phyloP scores from a whole-genome alignment of 306 rosid genomes.

The Spatholobus suberectus region DNA sequence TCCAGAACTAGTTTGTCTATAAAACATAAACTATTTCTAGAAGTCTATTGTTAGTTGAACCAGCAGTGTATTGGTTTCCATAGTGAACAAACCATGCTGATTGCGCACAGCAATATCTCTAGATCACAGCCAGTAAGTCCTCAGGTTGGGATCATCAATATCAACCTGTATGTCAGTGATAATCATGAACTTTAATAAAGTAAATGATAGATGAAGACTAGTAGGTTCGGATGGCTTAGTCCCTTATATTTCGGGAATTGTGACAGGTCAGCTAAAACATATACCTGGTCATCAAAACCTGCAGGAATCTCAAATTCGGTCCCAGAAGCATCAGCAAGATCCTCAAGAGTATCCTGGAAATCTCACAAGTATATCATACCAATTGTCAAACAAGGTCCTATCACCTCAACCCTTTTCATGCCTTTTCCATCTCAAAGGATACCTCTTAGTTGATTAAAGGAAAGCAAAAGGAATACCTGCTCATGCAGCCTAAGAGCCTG shows the following conservation, averaged over 20 bases:
- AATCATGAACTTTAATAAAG: constrained; percentile 25
- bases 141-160: constrained; percentile 57
- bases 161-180: constrained; percentile 54
- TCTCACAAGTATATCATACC: constrained; percentile 18
- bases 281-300: constrained; percentile 73
- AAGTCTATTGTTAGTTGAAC: constrained; percentile 53
- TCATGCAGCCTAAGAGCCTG: constrained; percentile 53
- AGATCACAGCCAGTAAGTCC: constrained; percentile 65
- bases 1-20: constrained; percentile 51
- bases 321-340: constrained; percentile 67
- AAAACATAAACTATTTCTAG: constrained; percentile 55
- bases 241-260: constrained; percentile 20
- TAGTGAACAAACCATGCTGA: not conserved
- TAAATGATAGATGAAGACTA: constrained; percentile 20
- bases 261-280: constrained; percentile 30
- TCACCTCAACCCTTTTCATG: constrained; percentile 20
- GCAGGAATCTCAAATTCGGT: constrained; percentile 71
- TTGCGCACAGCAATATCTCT: constrained; percentile 1
- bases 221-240: constrained; percentile 19
- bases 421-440: not conserved
- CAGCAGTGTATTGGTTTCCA: constrained; percentile 34
- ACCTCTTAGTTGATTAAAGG: constrained; percentile 3
- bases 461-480: constrained; percentile 54
- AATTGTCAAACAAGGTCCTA: constrained; percentile 15
- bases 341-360: constrained; percentile 66